Conservation (phyloP, 163 green algal genomes). For the Chlamydomonas reinhardtii region DNA sequence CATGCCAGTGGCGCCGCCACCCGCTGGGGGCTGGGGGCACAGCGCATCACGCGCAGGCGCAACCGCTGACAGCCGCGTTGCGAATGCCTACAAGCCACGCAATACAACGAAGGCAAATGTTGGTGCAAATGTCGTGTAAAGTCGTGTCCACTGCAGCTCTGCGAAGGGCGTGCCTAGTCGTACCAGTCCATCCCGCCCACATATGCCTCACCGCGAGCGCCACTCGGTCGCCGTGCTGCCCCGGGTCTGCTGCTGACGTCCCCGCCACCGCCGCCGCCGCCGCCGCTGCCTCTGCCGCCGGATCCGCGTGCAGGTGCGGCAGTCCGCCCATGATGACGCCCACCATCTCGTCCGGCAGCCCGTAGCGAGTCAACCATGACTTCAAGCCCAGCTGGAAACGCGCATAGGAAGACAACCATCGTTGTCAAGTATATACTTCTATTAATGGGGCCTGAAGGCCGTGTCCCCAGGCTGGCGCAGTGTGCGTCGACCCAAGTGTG, state of each 20-base stretch:
- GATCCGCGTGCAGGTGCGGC: not conserved
- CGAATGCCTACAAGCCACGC: not conserved
- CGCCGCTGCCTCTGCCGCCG: no score
- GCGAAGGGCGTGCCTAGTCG: no score
- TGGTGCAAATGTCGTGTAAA: no score
- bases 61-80: not conserved
- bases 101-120: not conserved
- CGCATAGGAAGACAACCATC: no score
- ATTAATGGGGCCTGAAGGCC: no score
- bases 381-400: not conserved
- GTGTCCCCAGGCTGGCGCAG: no score
- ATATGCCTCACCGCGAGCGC: not conserved
- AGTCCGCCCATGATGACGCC: not conserved
- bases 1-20: not conserved
- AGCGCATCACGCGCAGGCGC: not conserved
- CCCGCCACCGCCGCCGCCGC: no score
- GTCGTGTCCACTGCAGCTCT: no score
- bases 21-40: not conserved
- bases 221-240: not conserved
- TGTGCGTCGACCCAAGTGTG: no score
- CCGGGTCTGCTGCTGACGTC: no score
- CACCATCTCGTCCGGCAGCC: not conserved
- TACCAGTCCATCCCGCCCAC: no score
- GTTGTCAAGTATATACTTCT: no score
- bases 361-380: not conserved